Conservation (phyloP, 2,329 filamentous ascomycete species). For the Penicillium freii region DNA sequence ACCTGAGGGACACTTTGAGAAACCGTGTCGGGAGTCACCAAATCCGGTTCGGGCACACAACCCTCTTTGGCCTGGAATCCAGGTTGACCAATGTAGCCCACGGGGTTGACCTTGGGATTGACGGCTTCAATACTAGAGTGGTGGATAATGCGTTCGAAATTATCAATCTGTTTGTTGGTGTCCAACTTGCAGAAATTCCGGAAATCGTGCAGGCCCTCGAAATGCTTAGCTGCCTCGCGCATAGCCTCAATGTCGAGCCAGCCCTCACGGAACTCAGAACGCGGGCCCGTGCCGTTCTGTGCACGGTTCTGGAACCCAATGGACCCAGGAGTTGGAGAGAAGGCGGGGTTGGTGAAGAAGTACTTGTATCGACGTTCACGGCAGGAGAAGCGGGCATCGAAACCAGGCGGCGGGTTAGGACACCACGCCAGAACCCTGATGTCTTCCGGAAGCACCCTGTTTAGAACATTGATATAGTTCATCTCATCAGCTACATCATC, state of each 20-base stretch:
- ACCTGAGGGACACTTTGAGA: conserved; percentile 58
- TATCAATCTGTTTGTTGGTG: conserved; percentile 80
- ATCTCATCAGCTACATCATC: conserved; percentile 77
- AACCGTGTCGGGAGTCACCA: conserved; percentile 14
- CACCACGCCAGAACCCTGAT: conserved; percentile 94
- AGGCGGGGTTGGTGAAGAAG: conserved; percentile 95
- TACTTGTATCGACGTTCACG: conserved; percentile 89
- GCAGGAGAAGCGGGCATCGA: conserved; percentile 91
- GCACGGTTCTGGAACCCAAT: conserved; percentile 47
- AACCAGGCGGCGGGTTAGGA: conserved; percentile 71
- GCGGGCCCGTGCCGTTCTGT: conserved; percentile 21
- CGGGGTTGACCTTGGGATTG: conserved; percentile 49
- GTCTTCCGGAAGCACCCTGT: conserved; percentile 81
- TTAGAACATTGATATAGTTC: conserved; percentile 77
- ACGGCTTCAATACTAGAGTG: conserved; percentile 76
- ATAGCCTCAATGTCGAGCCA: conserved; percentile 88
- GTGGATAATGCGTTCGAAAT: conserved; percentile 76
- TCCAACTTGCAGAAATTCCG: conserved; percentile 97
- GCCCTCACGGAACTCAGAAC: conserved; percentile 56
- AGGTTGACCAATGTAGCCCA: conserved; percentile 55
- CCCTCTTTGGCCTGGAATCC: conserved; percentile 45
- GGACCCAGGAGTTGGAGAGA: conserved; percentile 62
- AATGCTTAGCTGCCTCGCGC: conserved; percentile 74
- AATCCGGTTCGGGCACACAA: conserved; percentile 15
- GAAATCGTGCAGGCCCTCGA: conserved; percentile 86